Evolutionary conservation across 805 yeast species (phyloP), one percentile per base, ranked within the genome.

Genomic region (Kazachstania taianensis): DNA sequence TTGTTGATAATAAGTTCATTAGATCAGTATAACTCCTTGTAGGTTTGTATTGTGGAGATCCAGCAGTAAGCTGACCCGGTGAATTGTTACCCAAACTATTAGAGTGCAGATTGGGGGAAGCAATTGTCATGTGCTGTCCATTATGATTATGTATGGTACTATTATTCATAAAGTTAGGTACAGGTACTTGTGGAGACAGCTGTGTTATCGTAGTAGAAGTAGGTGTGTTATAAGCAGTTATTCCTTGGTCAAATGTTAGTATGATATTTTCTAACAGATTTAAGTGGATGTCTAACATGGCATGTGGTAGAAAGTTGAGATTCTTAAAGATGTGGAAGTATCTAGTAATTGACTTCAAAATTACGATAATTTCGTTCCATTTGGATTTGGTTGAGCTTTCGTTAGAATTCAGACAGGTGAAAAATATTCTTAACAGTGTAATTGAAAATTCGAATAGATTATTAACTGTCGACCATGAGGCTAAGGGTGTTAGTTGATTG

Each of bases 11-110:
- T 15, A 43, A 22, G 17, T 39, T 44, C 23, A 46, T 39, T 23
- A 52, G 33, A 31, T 52, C 55, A 4, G 48, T 36, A 33, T 50
- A 46, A 30, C 54, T 52, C 13, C 40, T 35, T 2, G 44, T 29
- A 4, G 40, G 26, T 20, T 34, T 32, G 28, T 26, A 33, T 19
- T 17, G 36, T n/a, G 37, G 28, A n/a, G 28, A 18, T 7, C 27
- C 29, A 8, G 27, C 13, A 4, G 33, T 20, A 2, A 20, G 26
- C 3, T 19, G 24, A 20, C 18, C 24, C 10, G 41, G n/a, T n/a
- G n/a, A n/a, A n/a, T n/a, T n/a, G n/a, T n/a, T n/a, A n/a, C n/a
- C n/a, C n/a, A n/a, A n/a, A n/a, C n/a, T n/a, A n/a, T n/a, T n/a
- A n/a, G n/a, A n/a, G n/a, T n/a, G n/a, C n/a, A n/a, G n/a, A n/a